phyloP scores from a whole-genome alignment of 2,329 filamentous ascomycete genomes.

The Sporothrix inflata region DNA sequence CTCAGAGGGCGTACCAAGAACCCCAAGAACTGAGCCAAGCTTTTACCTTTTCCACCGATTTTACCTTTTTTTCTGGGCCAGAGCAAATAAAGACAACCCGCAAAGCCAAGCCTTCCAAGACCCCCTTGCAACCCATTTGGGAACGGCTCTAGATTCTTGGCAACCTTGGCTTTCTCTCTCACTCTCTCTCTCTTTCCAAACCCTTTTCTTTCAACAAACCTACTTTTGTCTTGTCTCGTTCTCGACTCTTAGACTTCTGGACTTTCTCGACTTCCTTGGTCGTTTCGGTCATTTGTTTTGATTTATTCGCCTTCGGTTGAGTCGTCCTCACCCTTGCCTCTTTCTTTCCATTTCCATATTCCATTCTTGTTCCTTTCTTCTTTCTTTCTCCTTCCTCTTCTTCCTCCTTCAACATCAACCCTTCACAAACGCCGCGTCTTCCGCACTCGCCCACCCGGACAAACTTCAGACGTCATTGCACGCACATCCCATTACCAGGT shows the following conservation, averaged over 20 bases:
- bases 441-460: not conserved
- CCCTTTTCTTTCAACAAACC: not conserved
- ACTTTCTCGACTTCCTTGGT: not conserved
- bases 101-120: constrained; percentile 26
- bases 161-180: not conserved
- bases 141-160: constrained; percentile 31
- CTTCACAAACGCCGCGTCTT: not conserved
- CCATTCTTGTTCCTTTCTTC: too few relatives aligned
- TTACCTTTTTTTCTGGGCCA: not conserved
- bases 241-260: not conserved
- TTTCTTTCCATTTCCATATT: constrained; percentile 1
- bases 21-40: constrained; percentile 5
- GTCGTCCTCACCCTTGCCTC: not conserved
- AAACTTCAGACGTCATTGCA: constrained; percentile 10
- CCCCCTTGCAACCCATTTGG: constrained; percentile 23
- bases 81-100: constrained; percentile 21
- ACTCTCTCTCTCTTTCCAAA: constrained; percentile 5
- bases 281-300: not conserved
- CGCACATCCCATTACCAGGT: not conserved
- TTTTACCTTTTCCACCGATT: constrained; percentile 6
- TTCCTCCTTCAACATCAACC: not conserved
- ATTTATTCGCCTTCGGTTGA: not conserved
- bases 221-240: constrained; percentile 10
- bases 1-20: constrained; percentile 19
- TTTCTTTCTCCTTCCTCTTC: not conserved